These are phyloP conservation scores for Chlorociboria aeruginascens DNA, from an alignment of 495 filamentous ascomycete species.

Conservation along the genomic window DNA sequence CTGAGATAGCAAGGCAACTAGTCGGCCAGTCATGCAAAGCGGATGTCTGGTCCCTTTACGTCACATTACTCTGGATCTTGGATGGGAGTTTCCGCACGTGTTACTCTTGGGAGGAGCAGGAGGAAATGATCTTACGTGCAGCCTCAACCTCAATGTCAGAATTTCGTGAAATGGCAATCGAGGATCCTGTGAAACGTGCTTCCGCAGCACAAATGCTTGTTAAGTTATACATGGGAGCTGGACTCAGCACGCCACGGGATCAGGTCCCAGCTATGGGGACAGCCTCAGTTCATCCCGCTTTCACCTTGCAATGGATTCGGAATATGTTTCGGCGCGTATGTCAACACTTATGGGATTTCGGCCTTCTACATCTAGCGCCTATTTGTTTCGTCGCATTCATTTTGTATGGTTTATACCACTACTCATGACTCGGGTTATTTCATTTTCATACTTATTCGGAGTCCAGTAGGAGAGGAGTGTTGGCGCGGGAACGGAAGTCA, in stretches of 20 bases:
- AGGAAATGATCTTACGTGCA: not conserved
- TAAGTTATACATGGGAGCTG: slow-evolving; percentile 8
- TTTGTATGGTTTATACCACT: no score
- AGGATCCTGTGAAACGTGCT: slow-evolving; percentile 12
- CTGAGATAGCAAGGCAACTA: no score
- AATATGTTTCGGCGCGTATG: no score
- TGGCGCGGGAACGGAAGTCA: no score
- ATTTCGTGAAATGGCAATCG: slow-evolving; percentile 11
- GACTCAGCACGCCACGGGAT: slow-evolving; percentile 13
- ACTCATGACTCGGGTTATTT: no score
- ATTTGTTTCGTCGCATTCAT: no score
- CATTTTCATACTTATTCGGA: no score
- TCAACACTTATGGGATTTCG: no score
- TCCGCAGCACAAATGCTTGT: slow-evolving; percentile 15
- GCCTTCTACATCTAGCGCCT: no score
- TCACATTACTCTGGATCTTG: slow-evolving; percentile 26
- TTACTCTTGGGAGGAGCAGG: not conserved
- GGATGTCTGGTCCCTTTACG: slow-evolving; percentile 33
- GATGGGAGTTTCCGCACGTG: slow-evolving; percentile 16
- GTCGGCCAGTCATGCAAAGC: slow-evolving; percentile 25
- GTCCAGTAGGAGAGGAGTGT: no score
- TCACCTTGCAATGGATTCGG: no score
- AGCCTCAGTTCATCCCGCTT: no score
- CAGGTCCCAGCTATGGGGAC: slow-evolving; percentile 13
- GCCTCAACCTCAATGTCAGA: slow-evolving; percentile 4